Percentiles rank a stretch among this genome's conserved stretches.
These are phyloP conservation scores for Melanogaster broomeanus DNA, from an alignment of 768 basidiomycete species.

Conservation along the genomic window DNA sequence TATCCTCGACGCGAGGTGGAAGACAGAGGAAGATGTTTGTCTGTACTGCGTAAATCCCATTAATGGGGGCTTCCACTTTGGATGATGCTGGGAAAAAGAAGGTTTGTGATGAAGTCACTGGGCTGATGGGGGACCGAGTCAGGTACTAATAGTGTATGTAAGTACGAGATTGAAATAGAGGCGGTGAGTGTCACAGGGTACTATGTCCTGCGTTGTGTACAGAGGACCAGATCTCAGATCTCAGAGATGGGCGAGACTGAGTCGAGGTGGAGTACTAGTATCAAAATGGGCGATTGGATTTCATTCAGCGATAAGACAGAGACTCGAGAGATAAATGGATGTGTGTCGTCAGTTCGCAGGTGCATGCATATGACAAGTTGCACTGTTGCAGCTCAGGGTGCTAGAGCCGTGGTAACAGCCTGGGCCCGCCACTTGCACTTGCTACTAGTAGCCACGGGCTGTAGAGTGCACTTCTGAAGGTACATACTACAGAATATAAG, in stretches of 20 bases:
- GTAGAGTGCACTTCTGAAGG: too few species aligned
- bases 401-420: conserved; percentile 7
- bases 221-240: too few species aligned
- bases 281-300: too few species aligned
- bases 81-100: background rate
- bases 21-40: background rate
- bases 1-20: background rate
- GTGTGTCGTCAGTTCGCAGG: background rate
- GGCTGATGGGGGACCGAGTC: background rate
- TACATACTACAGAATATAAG: too few species aligned
- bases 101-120: background rate
- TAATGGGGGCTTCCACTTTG: background rate
- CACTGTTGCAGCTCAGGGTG: conserved; percentile 3
- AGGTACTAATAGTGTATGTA: background rate
- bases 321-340: background rate
- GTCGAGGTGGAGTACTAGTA: background rate
- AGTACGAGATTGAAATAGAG: background rate
- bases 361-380: background rate
- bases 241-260: too few species aligned
- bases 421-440: background rate
- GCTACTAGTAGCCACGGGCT: too few species aligned
- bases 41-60: background rate
- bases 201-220: too few species aligned
- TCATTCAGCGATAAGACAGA: background rate
- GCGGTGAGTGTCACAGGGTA: background rate